These are phyloP conservation scores for Fusarium musae DNA, from an alignment of 2,329 filamentous ascomycete species.

Conservation along the genomic window DNA sequence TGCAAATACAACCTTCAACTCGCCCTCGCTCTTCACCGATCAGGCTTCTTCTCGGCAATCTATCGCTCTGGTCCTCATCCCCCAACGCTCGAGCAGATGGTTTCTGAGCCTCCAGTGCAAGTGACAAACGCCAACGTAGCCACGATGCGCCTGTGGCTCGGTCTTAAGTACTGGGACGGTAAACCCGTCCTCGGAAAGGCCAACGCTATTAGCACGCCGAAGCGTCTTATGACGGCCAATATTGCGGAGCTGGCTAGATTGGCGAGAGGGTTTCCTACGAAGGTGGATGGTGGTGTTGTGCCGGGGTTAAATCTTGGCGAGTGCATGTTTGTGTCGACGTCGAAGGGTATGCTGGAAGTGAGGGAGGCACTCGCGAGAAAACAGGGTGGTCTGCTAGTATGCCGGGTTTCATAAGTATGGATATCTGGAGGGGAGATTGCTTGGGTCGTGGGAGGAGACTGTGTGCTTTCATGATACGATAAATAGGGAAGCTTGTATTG, in stretches of 20 bases:
- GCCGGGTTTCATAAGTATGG: constrained; percentile 66
- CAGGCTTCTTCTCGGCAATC: constrained; percentile 84
- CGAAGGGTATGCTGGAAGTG: constrained; percentile 80
- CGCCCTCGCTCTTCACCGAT: constrained; percentile 80
- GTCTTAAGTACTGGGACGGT: constrained; percentile 89
- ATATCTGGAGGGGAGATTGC: background rate
- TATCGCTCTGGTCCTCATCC: constrained; percentile 73
- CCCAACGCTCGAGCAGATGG: constrained; percentile 59
- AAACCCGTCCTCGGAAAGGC: constrained; percentile 79
- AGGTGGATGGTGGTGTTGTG: constrained; percentile 71
- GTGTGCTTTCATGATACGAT: constrained; percentile 37
- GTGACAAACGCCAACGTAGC: constrained; percentile 79
- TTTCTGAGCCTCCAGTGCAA: constrained; percentile 61
- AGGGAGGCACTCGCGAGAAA: constrained; percentile 84
- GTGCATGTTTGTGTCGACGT: constrained; percentile 82
- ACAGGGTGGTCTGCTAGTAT: constrained; percentile 83
- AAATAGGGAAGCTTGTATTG: constrained; percentile 41
- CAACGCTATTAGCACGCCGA: constrained; percentile 77
- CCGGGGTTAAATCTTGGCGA: constrained; percentile 83
- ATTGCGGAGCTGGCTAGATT: constrained; percentile 71
- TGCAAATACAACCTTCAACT: constrained; percentile 83
- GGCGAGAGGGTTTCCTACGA: constrained; percentile 72
- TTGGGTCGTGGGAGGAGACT: constrained; percentile 8
- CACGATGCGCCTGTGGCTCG: constrained; percentile 82
- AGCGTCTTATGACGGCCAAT: constrained; percentile 74